Evolutionary conservation across 2,329 filamentous ascomycete genomes (phyloP).

Genomic region (Neofusicoccum kwambonambiense): DNA sequence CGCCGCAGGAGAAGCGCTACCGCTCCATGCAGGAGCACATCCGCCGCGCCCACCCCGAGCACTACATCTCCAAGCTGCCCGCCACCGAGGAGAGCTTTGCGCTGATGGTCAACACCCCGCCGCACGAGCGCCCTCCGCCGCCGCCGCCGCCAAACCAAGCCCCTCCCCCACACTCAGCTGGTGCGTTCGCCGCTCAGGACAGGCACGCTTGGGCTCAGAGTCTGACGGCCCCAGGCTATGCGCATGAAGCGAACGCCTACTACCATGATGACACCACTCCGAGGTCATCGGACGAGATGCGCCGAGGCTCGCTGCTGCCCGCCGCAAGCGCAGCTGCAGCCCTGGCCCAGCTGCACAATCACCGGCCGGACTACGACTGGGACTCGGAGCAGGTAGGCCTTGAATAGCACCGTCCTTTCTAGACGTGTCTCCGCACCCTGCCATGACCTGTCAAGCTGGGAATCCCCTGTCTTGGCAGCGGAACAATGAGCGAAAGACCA

Average conservation of each 20-base stretch:
- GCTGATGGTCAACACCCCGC: conserved; percentile 91
- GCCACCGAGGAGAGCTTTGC: conserved; percentile 97
- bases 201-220: conserved; percentile 8
- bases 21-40: conserved; percentile 99
- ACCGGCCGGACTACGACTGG: conserved; percentile 74
- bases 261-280: conserved; percentile 68
- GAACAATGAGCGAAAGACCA: conserved; percentile 16
- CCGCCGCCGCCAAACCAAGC: conserved; percentile 44
- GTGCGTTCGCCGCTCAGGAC: conserved; percentile 17
- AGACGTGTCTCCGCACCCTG: conserved; percentile 33
- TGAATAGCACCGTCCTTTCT: conserved; percentile 23
- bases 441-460: conserved; percentile 12
- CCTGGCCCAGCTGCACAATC: conserved; percentile 78
- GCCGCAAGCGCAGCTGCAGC: conserved; percentile 80
- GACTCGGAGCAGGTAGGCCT: conserved; percentile 67
- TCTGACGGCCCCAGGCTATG: conserved; percentile 47
- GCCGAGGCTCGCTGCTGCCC: conserved; percentile 62
- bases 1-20: conserved; percentile 80
- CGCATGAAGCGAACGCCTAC: conserved; percentile 63
- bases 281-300: conserved; percentile 67
- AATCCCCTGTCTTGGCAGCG: conserved; percentile 23
- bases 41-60: conserved; percentile 90
- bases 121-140: conserved; percentile 65
- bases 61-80: conserved; percentile 96
- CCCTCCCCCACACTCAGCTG: conserved; percentile 21